Base-by-base conservation (phyloP, 2,329 filamentous ascomycete genomes). In the Trichoderma gracile region DNA sequence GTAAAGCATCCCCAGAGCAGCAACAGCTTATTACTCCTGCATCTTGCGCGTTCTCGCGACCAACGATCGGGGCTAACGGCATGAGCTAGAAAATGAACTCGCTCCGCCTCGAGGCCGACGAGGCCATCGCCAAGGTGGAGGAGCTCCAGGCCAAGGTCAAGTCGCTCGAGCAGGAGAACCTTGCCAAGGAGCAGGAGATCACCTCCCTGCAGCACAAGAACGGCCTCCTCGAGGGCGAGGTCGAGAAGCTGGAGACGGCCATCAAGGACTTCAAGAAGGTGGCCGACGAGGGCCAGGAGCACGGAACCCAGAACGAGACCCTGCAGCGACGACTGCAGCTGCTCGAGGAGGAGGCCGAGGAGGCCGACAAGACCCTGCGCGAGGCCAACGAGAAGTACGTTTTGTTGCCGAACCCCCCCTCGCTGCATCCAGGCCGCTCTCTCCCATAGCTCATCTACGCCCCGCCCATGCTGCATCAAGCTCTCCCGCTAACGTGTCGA, bases 331-430 rank as follows among this genome's bases (percentile, higher is more conserved):
- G 92, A 82, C 85, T 98, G 77, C 92, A 97, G 83, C 84, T 99
- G 71, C 89, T 99, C 72, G 95, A 99, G 84, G 94, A 98, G 82
- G 95, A 99, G 84, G 93, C 93, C 72, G 95, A 99, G 82, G 88
- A 94, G 78, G 92, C 93, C 72, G 95, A 98, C 81, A 95, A 93
- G 89, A 96, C 92, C 70, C 85, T 98, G 77, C 90, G 94, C 77
- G 95, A 98, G 83, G 90, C 93, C 75, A 98, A 97, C 81, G 95
- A 99, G 83, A 98, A 97, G 95, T 99, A 89, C 76, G 91, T 82
- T 59, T 58, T 4, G 25, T 42, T 27, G 30, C 23, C 15, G 53
- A 17, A 7, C 27, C 5, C 19, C 5, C 19, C 52, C 8, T 17
- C 25, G 47, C 33, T 38, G 33, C 30, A 43, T 14, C n/a, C 40